Percentiles rank a stretch among this genome's conserved stretches.
phyloP scores from a whole-genome alignment of 1,284 basidiomycete genomes.

The Ustilago bromivora region DNA sequence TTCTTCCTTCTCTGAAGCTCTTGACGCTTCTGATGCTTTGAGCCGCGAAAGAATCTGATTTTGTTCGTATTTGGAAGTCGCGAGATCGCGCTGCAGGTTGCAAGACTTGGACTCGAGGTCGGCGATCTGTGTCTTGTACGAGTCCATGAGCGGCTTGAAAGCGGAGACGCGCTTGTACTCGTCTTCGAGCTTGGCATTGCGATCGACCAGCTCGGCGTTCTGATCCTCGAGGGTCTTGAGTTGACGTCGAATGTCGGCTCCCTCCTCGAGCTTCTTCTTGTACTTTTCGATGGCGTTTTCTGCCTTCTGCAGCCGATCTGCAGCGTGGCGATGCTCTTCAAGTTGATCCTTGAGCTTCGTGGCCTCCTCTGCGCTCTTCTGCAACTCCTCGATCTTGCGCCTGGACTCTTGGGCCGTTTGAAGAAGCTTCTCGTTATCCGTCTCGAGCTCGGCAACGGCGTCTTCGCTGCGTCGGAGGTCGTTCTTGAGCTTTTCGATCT shows the following conservation, averaged over 20 bases:
- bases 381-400: constrained; percentile 79
- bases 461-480: constrained; percentile 61
- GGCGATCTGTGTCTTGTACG: constrained; percentile 87
- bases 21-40: constrained; percentile 75
- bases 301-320: constrained; percentile 89
- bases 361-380: constrained; percentile 80
- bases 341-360: constrained; percentile 87
- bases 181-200: constrained; percentile 88
- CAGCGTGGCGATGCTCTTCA: constrained; percentile 83
- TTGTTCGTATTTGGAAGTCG: constrained; percentile 54
- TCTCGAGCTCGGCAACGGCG: constrained; percentile 57
- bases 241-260: constrained; percentile 85
- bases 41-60: constrained; percentile 55
- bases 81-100: constrained; percentile 75
- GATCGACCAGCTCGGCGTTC: constrained; percentile 89
- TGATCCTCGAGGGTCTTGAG: constrained; percentile 90
- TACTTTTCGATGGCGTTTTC: constrained; percentile 99
- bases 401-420: constrained; percentile 33
- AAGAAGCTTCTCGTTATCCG: constrained; percentile 54
- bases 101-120: constrained; percentile 82
- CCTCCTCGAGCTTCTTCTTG: constrained; percentile 96
- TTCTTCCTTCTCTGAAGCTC: constrained; percentile 83
- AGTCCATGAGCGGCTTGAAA: constrained; percentile 90
- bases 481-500: constrained; percentile 58
- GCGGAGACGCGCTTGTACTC: constrained; percentile 87